Conservation (phyloP, 2,329 filamentous ascomycete species). For the Penicillium freii region DNA sequence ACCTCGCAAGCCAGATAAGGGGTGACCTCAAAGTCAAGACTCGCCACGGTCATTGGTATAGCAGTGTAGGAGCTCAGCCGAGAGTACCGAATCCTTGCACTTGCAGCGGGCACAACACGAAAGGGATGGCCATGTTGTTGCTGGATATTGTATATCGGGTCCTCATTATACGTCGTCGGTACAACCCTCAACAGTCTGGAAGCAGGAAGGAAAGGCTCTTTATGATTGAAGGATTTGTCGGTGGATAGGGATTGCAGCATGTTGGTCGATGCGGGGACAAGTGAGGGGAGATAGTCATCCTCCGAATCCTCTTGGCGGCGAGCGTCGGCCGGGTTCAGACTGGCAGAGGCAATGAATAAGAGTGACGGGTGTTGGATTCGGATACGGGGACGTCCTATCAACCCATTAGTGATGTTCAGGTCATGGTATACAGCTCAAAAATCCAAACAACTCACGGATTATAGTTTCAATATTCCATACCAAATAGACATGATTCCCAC, state of each 20-base stretch:
- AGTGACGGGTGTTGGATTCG: constrained; percentile 57
- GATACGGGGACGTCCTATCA: constrained; percentile 45
- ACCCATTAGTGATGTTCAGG: neutral
- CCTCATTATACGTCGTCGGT: constrained; percentile 50
- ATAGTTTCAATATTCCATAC: constrained; percentile 47
- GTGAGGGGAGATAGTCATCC: constrained; percentile 54
- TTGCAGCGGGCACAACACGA: constrained; percentile 55
- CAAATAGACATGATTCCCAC: constrained; percentile 42
- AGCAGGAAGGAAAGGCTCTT: constrained; percentile 56
- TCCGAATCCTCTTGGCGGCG: constrained; percentile 38
- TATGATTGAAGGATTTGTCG: constrained; percentile 48
- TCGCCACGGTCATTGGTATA: constrained; percentile 51
- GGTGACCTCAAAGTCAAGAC: constrained; percentile 56
- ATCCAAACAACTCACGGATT: constrained; percentile 34
- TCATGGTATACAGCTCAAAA: neutral
- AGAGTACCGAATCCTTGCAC: constrained; percentile 57
- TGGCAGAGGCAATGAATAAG: constrained; percentile 53
- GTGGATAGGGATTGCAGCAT: constrained; percentile 56
- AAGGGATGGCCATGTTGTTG: constrained; percentile 54
- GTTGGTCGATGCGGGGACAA: constrained; percentile 57
- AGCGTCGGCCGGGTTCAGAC: constrained; percentile 45
- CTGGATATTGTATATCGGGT: constrained; percentile 53
- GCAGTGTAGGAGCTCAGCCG: constrained; percentile 45
- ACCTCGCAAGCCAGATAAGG: constrained; percentile 52
- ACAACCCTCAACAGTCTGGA: constrained; percentile 57